These are phyloP conservation scores for Blastobotrys aristatus DNA, from an alignment of 1,139 yeast genomes.

Conservation along the genomic window DNA sequence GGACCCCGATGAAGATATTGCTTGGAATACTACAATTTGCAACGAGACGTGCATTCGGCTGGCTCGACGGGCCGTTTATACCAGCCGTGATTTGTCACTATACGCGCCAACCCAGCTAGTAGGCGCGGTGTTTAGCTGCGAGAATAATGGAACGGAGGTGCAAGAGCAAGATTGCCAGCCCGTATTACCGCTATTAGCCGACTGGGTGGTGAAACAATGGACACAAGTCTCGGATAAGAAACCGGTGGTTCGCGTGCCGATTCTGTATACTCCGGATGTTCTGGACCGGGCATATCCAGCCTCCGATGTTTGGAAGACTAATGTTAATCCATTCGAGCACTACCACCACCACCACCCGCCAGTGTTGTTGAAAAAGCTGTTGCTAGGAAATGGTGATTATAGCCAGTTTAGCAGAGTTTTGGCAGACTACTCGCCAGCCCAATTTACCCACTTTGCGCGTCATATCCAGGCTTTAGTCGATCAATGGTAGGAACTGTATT, in stretches of 20 bases:
- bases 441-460: slow-evolving; percentile 1
- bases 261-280: slow-evolving; percentile 13
- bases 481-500: slow-evolving; percentile 6
- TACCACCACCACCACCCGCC: slow-evolving; percentile 3
- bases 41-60: slow-evolving; percentile 5
- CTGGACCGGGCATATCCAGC: slow-evolving; percentile 7
- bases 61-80: slow-evolving; percentile 11
- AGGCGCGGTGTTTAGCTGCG: slow-evolving; percentile 9
- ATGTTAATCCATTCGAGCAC: slow-evolving; percentile 3
- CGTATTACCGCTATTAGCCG: slow-evolving; percentile 10
- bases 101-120: slow-evolving; percentile 11
- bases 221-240: neutral
- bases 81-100: slow-evolving; percentile 6
- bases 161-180: slow-evolving; percentile 4
- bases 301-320: neutral
- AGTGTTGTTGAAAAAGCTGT: neutral
- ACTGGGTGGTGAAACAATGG: slow-evolving; percentile 8
- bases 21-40: slow-evolving; percentile 12
- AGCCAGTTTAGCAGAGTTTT: neutral
- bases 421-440: slow-evolving; percentile 4
- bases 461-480: slow-evolving; percentile 7
- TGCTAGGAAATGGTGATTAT: neutral
- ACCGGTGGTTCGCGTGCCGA: slow-evolving; percentile 8
- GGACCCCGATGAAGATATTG: slow-evolving; percentile 3
- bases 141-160: neutral